Evolutionary conservation across 495 filamentous ascomycete species (phyloP).

Genomic region (Beverwykella pulmonaria): DNA sequence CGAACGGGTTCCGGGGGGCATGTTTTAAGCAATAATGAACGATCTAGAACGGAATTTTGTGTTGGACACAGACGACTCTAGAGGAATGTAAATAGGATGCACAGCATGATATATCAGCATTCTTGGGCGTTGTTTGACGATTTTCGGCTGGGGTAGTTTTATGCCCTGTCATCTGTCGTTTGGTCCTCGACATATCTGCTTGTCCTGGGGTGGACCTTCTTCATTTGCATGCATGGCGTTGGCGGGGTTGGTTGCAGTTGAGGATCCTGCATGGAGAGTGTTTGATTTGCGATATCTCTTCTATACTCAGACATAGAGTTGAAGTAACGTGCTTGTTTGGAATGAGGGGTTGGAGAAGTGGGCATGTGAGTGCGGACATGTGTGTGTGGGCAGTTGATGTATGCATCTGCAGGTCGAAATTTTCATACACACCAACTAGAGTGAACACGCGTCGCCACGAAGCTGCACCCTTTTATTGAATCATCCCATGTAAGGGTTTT

Average conservation of each 20-base stretch:
- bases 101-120: conserved; percentile 3
- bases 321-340: not conserved
- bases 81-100: not conserved
- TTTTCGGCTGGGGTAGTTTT: not conserved
- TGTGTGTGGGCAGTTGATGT: too few relatives aligned
- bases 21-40: not conserved
- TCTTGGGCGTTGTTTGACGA: not conserved
- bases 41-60: not conserved
- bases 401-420: not conserved
- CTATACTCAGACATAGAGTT: not conserved
- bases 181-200: not conserved
- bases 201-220: not conserved
- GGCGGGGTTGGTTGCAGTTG: conserved; percentile 3
- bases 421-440: not conserved
- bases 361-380: not conserved
- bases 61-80: not conserved
- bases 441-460: not conserved
- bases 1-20: conserved; percentile 18
- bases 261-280: conserved; percentile 5
- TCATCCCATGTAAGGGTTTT: not conserved
- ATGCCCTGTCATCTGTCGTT: not conserved
- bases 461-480: not conserved
- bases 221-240: conserved; percentile 24
- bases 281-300: not conserved
- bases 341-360: not conserved